Conservation (phyloP, 2,329 filamentous ascomycete species). For the Podosphaera xanthii region DNA sequence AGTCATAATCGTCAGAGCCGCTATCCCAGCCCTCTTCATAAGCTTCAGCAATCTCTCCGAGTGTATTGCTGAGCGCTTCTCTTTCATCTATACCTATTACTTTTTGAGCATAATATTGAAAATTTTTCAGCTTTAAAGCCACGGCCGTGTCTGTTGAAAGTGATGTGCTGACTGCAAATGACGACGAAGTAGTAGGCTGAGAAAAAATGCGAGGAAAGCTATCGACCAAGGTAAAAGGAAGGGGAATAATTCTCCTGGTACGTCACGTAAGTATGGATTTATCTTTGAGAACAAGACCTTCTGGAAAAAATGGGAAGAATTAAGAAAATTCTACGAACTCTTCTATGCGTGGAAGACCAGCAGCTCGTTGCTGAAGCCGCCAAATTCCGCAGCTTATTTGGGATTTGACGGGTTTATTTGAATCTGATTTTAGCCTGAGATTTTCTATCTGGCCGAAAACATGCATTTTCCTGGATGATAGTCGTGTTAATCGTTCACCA, state of each 20-base stretch:
- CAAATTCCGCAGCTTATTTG: constrained; percentile 14
- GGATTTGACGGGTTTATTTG: constrained; percentile 5
- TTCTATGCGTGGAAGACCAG: constrained; percentile 14
- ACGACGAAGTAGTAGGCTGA: constrained; percentile 16
- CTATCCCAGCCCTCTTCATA: constrained; percentile 78
- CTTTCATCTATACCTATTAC: constrained; percentile 53
- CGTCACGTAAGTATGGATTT: neutral
- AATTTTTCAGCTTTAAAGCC: constrained; percentile 39
- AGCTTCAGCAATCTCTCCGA: constrained; percentile 65
- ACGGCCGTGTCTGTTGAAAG: constrained; percentile 57
- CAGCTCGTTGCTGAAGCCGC: constrained; percentile 14
- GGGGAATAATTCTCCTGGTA: constrained; percentile 18
- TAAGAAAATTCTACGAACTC: constrained; percentile 11
- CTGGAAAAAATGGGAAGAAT: neutral
- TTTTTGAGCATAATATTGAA: constrained; percentile 41
- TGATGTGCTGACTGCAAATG: constrained; percentile 29
- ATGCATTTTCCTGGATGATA: constrained; percentile 12
- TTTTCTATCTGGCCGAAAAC: constrained; percentile 19
- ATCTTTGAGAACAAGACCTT: neutral
- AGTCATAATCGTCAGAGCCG: constrained; percentile 47
- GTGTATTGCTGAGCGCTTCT: constrained; percentile 57
- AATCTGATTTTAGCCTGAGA: constrained; percentile 12
- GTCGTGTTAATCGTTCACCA: constrained; percentile 10
- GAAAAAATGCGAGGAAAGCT: constrained; percentile 64
- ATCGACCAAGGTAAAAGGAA: constrained; percentile 56